Percentiles rank a stretch among this genome's conserved stretches.
Conservation (phyloP, 2,329 filamentous ascomycete genomes). For the Calcarisporium arbuscula region DNA sequence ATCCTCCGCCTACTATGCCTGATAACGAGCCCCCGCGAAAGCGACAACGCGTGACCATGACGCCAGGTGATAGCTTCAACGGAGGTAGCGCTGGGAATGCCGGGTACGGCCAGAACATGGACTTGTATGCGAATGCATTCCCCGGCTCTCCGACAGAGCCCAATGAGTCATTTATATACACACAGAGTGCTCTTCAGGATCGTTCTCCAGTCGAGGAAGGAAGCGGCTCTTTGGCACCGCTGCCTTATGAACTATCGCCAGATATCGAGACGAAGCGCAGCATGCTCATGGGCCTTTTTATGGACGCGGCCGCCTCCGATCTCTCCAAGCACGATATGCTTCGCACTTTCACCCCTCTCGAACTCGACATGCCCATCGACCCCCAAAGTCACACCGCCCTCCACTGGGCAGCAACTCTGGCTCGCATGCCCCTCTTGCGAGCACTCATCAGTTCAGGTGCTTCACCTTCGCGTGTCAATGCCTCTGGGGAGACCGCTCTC, state of each 20-base stretch:
- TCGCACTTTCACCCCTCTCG: conserved; percentile 64
- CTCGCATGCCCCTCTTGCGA: conserved; percentile 74
- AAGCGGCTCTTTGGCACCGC: conserved; percentile 55
- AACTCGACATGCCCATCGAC: conserved; percentile 91
- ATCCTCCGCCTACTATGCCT: conserved; percentile 31
- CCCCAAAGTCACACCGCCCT: conserved; percentile 82
- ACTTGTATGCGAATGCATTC: conserved; percentile 41
- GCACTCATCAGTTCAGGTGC: conserved; percentile 79
- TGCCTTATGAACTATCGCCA: conserved; percentile 54
- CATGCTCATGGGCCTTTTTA: conserved; percentile 74
- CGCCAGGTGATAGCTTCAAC: conserved; percentile 51
- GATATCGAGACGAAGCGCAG: conserved; percentile 75
- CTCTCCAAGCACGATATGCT: conserved; percentile 71
- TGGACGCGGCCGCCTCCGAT: conserved; percentile 65
- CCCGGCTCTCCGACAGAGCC: conserved; percentile 72
- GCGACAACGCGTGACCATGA: conserved; percentile 55
- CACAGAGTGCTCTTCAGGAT: conserved; percentile 41
- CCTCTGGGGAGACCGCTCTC: conserved; percentile 82
- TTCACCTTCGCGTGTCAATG: conserved; percentile 81
- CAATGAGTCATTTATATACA: conserved; percentile 72
- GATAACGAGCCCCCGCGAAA: conserved; percentile 77
- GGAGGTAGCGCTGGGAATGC: too few relatives aligned
- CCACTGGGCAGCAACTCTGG: conserved; percentile 93
- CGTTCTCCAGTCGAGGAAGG: conserved; percentile 40
- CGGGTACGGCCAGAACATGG: conserved; percentile 42